Percentiles rank a stretch among this genome's conserved stretches.
Conservation (phyloP, 352 stramenopile genomes). For the Phytophthora aleatoria region DNA sequence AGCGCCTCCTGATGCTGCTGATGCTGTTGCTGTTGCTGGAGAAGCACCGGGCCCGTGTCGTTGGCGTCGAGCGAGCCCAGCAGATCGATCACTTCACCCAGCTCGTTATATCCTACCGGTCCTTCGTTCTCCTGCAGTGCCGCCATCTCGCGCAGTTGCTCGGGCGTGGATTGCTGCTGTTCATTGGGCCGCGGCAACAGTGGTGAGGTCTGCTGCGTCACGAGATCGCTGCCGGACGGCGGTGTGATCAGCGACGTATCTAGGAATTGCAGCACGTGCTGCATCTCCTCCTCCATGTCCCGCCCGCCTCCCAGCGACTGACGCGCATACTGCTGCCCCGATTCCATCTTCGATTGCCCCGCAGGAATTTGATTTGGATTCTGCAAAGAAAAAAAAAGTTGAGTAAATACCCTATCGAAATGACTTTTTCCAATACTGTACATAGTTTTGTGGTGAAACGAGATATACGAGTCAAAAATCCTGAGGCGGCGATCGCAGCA, state of each 20-base stretch:
- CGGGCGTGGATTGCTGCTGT: constrained; percentile 10
- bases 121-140: constrained; percentile 49
- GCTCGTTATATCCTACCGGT: constrained; percentile 52
- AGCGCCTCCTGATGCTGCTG: not conserved
- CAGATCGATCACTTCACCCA: constrained; percentile 70
- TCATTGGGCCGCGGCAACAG: constrained; percentile 18
- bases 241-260: constrained; percentile 57
- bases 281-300: constrained; percentile 58
- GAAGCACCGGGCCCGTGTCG: constrained; percentile 33
- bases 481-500: constrained; percentile 5
- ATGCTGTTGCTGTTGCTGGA: constrained; percentile 26
- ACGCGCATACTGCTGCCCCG: constrained; percentile 11
- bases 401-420: not conserved
- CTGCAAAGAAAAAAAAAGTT: constrained; percentile 12
- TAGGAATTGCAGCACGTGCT: constrained; percentile 68
- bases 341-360: constrained; percentile 20
- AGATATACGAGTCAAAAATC: constrained; percentile 15
- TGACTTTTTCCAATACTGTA: not conserved
- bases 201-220: constrained; percentile 12
- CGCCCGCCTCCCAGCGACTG: constrained; percentile 22
- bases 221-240: constrained; percentile 34
- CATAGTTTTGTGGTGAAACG: not conserved
- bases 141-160: constrained; percentile 36
- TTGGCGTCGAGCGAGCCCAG: constrained; percentile 75
- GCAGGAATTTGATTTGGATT: constrained; percentile 16